Evolutionary conservation across 2,329 filamentous ascomycete species (phyloP).

Genomic region (Nemania serpens): DNA sequence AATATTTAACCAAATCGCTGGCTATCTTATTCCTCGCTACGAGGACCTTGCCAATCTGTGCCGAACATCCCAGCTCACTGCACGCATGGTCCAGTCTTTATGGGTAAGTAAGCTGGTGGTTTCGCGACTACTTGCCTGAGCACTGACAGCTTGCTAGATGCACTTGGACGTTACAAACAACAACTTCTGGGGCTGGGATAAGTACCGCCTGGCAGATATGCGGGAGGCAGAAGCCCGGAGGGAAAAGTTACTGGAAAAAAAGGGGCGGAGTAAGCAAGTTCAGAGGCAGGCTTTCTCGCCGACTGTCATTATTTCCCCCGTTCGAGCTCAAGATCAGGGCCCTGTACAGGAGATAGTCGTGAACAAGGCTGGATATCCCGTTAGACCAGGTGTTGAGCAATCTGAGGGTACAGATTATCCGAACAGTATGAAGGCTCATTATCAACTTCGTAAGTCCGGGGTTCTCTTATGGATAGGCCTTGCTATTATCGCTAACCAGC

Average conservation of each 20-base stretch:
- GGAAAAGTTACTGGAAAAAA: not conserved
- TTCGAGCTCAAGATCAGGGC: conserved; percentile 11
- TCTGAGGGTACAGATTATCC: not conserved
- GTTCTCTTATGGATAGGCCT: not conserved
- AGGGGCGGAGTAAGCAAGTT: not conserved
- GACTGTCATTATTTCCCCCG: conserved; percentile 13
- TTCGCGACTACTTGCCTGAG: not conserved
- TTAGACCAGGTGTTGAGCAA: conserved; percentile 2
- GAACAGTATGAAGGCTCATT: conserved; percentile 7
- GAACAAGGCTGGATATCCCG: conserved; percentile 12
- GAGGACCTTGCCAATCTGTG: conserved; percentile 33
- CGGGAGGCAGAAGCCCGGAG: not conserved
- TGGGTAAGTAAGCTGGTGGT: conserved; percentile 27
- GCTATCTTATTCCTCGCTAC: conserved; percentile 17
- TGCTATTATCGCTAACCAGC: conserved; percentile 10
- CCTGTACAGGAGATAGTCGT: not conserved
- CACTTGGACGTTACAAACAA: conserved; percentile 13
- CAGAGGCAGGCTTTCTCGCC: conserved; percentile 3
- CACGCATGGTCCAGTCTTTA: conserved; percentile 16
- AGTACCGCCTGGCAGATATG: not conserved
- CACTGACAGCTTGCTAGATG: conserved; percentile 29
- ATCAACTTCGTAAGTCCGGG: conserved; percentile 14
- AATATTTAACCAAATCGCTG: conserved; percentile 25
- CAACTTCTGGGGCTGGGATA: conserved; percentile 17
- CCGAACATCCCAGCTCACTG: conserved; percentile 30